Evolutionary conservation across 176 grass and related monocot species (phyloP).

Genomic region (Aegilops umbellulata): DNA sequence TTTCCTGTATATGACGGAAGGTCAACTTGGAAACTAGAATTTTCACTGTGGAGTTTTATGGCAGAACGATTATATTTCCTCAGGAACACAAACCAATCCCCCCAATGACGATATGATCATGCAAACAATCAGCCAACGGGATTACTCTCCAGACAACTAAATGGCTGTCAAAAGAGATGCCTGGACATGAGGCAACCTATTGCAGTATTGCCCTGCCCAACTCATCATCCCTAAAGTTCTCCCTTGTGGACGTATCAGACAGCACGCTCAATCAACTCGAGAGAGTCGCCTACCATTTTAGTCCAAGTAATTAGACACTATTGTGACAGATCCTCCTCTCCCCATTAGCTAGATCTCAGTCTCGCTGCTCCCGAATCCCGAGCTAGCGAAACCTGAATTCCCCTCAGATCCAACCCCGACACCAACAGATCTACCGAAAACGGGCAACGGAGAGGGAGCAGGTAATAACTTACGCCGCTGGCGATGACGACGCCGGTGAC

Average conservation of each 20-base stretch:
- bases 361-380: background rate
- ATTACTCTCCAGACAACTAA: conserved; percentile 12
- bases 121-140: background rate
- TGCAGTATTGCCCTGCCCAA: background rate
- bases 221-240: background rate
- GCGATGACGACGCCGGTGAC: conserved; percentile 80
- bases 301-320: background rate
- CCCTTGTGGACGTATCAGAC: background rate
- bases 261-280: background rate
- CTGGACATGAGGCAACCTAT: background rate
- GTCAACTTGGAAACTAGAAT: background rate
- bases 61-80: background rate
- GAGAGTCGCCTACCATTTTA: background rate
- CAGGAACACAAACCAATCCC: background rate
- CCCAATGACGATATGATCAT: background rate
- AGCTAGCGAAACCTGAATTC: background rate
- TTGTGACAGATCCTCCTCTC: conserved; percentile 13
- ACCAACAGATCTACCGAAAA: conserved; percentile 48
- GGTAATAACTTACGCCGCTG: conserved; percentile 61
- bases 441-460: background rate
- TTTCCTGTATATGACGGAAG: background rate
- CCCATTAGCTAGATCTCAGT: conserved; percentile 15
- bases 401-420: conserved; percentile 34
- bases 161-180: background rate
- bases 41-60: background rate